These are phyloP conservation scores for Lachancea waltii DNA, from an alignment of 805 yeast species.

Conservation along the genomic window DNA sequence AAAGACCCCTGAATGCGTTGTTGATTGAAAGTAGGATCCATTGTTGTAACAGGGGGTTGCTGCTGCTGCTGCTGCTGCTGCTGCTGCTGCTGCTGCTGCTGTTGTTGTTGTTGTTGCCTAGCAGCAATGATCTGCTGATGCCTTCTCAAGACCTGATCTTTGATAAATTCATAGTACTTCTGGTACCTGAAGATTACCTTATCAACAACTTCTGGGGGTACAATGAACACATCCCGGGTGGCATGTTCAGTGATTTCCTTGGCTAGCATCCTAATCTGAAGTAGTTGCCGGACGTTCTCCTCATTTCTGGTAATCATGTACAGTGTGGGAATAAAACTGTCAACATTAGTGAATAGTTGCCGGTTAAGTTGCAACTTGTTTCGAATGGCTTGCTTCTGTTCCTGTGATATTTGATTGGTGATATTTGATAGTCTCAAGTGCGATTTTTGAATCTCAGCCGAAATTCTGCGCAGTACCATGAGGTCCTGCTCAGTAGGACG, in stretches of 20 bases:
- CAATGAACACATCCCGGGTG: conserved; percentile 57
- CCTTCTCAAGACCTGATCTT: conserved; percentile 46
- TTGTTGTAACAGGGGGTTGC: conserved; percentile 14
- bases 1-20: conserved; percentile 24
- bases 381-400: conserved; percentile 56
- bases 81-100: conserved; percentile 16
- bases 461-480: conserved; percentile 51
- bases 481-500: conserved; percentile 56
- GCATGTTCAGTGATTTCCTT: conserved; percentile 68
- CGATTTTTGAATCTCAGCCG: conserved; percentile 61
- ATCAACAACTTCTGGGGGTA: conserved; percentile 64
- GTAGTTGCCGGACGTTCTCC: conserved; percentile 67
- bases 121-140: conserved; percentile 34
- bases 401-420: conserved; percentile 51
- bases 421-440: conserved; percentile 63
- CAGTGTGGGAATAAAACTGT: conserved; percentile 71
- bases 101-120: conserved; percentile 34
- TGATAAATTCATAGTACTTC: conserved; percentile 67
- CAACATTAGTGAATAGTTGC: conserved; percentile 61
- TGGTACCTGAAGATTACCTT: conserved; percentile 67
- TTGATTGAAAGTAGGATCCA: conserved; percentile 10
- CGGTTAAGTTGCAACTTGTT: conserved; percentile 42
- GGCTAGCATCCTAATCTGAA: conserved; percentile 74
- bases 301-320: conserved; percentile 67
- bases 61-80: conserved; percentile 24